A percentile compares a stretch with the other conserved stretches of the same genome.
phyloP scores from a whole-genome alignment of 2,329 filamentous ascomycete species.

The Aspergillus sp. region DNA sequence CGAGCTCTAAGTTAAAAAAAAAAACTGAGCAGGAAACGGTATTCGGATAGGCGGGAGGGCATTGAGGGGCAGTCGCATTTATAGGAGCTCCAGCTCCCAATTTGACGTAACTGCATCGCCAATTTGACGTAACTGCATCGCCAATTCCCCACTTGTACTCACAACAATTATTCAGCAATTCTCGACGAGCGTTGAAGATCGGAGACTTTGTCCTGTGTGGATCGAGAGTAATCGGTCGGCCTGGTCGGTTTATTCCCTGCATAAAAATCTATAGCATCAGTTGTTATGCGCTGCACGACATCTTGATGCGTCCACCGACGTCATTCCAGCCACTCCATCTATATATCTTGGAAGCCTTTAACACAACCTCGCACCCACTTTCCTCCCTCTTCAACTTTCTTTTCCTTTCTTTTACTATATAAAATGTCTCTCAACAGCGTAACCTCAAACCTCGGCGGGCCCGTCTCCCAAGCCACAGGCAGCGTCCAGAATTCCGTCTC shows the following conservation, averaged over 20 bases:
- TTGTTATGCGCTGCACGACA: not conserved
- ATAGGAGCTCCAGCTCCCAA: not conserved
- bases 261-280: not conserved
- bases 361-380: not conserved
- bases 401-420: too few relatives aligned
- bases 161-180: too few relatives aligned
- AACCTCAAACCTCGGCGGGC: not conserved
- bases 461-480: not conserved
- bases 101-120: not conserved
- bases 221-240: not conserved
- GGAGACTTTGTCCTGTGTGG: not conserved
- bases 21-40: not conserved
- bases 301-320: not conserved
- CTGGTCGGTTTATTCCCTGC: not conserved
- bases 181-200: not conserved
- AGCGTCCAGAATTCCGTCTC: not conserved
- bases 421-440: slow-evolving; percentile 6
- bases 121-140: too few relatives aligned
- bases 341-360: not conserved
- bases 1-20: not conserved
- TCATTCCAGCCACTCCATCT: not conserved
- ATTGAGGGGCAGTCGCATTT: not conserved
- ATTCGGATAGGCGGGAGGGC: not conserved
- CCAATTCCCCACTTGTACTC: too few relatives aligned
- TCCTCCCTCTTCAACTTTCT: not conserved